These are phyloP conservation scores for Pseudocercospora musae DNA, from an alignment of 2,329 filamentous ascomycete species.

Conservation along the genomic window DNA sequence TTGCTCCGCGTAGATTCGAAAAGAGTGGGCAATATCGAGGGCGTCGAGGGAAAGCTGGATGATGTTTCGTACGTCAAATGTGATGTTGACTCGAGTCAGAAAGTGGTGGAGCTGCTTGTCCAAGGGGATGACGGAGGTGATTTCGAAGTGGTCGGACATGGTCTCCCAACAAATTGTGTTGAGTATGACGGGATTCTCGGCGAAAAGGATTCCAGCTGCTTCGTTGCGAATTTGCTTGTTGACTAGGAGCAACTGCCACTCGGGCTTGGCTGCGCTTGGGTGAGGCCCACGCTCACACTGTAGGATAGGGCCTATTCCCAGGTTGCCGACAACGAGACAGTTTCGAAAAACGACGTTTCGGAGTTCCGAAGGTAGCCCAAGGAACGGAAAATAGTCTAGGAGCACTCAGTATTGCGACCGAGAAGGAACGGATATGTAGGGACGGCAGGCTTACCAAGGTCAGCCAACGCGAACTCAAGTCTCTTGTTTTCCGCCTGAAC, in stretches of 20 bases:
- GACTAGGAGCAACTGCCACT: neutral
- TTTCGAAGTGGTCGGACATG: neutral
- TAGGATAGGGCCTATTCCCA: neutral
- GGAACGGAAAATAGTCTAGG: neutral
- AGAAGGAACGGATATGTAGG: no score
- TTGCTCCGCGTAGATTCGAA: neutral
- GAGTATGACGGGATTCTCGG: neutral
- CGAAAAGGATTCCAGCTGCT: neutral
- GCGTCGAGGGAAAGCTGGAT: neutral
- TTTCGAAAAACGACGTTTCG: neutral
- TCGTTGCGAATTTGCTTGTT: neutral
- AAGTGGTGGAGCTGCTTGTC: neutral
- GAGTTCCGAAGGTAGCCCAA: neutral
- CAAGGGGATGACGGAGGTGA: neutral
- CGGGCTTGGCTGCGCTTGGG: neutral
- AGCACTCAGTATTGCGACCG: neutral
- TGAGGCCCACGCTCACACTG: neutral
- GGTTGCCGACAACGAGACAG: neutral
- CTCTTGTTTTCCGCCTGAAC: no score
- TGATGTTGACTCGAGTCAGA: neutral
- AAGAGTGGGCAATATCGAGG: neutral
- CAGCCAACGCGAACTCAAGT: no score
- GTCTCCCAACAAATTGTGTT: neutral
- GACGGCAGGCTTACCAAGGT: neutral
- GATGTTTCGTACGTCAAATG: neutral